These are phyloP conservation scores for Barbatosphaeria neglecta DNA, from an alignment of 495 filamentous ascomycete species.

Conservation along the genomic window DNA sequence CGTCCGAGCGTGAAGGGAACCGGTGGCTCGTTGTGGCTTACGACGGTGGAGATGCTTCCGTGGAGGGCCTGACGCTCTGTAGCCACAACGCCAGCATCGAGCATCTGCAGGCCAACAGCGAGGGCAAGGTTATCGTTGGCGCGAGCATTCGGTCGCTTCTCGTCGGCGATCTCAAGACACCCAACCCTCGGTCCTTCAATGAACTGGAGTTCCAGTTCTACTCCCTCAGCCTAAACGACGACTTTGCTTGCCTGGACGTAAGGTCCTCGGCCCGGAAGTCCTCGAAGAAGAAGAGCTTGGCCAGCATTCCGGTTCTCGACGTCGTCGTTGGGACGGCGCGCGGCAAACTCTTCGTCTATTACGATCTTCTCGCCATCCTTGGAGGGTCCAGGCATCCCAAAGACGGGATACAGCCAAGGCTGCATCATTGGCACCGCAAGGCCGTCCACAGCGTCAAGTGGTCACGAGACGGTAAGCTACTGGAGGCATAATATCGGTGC, in stretches of 20 bases:
- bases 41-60: conserved; percentile 12
- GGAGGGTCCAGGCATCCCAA: conserved; percentile 13
- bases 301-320: conserved; percentile 39
- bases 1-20: conserved; percentile 17
- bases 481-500: not conserved
- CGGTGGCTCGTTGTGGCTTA: conserved; percentile 30
- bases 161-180: conserved; percentile 19
- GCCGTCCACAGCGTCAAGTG: conserved; percentile 72
- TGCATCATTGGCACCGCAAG: conserved; percentile 85
- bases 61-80: conserved; percentile 16
- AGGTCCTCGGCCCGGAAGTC: conserved; percentile 10
- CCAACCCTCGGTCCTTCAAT: conserved; percentile 10
- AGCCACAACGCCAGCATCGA: conserved; percentile 18
- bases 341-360: conserved; percentile 68
- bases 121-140: conserved; percentile 22
- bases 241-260: conserved; percentile 47
- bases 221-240: conserved; percentile 38
- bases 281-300: conserved; percentile 16
- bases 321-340: conserved; percentile 61
- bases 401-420: conserved; percentile 32
- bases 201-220: conserved; percentile 37
- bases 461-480: conserved; percentile 71
- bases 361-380: conserved; percentile 54
- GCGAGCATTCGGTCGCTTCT: conserved; percentile 25
- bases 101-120: conserved; percentile 16